Percentiles rank a stretch among this genome's conserved stretches.
These are phyloP conservation scores for Epichloe amarillans DNA, from an alignment of 2,329 filamentous ascomycete species.

Conservation along the genomic window DNA sequence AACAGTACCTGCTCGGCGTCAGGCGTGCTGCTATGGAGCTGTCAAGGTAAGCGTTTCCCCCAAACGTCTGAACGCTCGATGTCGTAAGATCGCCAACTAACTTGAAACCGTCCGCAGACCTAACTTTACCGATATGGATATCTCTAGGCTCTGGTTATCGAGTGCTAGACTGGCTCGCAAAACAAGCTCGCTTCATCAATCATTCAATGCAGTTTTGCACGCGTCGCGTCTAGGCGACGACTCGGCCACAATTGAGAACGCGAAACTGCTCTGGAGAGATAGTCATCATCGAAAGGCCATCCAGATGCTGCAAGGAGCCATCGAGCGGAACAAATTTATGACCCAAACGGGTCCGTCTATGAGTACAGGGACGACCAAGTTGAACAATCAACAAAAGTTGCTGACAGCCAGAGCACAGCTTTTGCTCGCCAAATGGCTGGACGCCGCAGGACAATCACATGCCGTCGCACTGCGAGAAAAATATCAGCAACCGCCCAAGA, in stretches of 20 bases:
- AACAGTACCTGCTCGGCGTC: constrained; percentile 82
- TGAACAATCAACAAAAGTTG: constrained; percentile 40
- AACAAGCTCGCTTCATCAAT: constrained; percentile 68
- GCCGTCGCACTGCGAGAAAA: constrained; percentile 63
- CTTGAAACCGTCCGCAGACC: constrained; percentile 23
- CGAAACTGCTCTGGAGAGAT: constrained; percentile 83
- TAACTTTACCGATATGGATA: constrained; percentile 55
- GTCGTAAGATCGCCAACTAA: neutral
- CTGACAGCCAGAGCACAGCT: constrained; percentile 70
- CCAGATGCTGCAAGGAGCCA: constrained; percentile 75
- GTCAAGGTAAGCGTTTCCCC: constrained; percentile 36
- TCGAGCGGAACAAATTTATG: constrained; percentile 65
- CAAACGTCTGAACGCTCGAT: neutral
- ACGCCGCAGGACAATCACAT: constrained; percentile 85
- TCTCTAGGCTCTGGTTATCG: constrained; percentile 73
- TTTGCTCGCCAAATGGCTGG: constrained; percentile 91
- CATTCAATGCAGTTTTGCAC: constrained; percentile 86
- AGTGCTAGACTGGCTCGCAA: constrained; percentile 81
- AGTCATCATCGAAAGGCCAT: constrained; percentile 92
- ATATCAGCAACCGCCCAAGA: constrained; percentile 71
- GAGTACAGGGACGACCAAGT: constrained; percentile 20
- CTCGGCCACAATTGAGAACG: constrained; percentile 87
- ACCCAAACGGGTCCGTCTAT: constrained; percentile 27
- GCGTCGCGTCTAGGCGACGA: constrained; percentile 74
- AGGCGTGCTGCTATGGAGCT: constrained; percentile 79